phyloP scores from a whole-genome alignment of 2,329 filamentous ascomycete species.

The Lecanicillium sp. region DNA sequence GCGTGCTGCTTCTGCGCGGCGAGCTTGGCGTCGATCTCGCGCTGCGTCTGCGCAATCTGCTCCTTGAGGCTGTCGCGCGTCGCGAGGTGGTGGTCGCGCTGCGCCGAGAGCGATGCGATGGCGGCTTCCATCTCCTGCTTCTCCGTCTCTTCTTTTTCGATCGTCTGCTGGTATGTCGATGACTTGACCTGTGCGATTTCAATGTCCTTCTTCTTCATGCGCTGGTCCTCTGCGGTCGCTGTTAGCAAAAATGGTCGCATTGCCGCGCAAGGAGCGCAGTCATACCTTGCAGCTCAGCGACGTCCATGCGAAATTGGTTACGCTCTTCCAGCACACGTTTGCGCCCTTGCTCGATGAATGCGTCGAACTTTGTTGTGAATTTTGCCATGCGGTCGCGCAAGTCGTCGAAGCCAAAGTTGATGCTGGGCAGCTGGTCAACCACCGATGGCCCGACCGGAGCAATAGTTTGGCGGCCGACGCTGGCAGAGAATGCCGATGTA shows the following conservation, averaged over 20 bases:
- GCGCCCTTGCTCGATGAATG: conserved; percentile 85
- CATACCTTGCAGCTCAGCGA: conserved; percentile 86
- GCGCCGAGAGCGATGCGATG: conserved; percentile 51
- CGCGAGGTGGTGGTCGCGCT: conserved; percentile 55
- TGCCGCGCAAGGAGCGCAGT: too few species aligned
- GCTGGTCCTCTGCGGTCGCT: conserved; percentile 67
- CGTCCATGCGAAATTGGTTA: conserved; percentile 86
- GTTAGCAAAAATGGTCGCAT: background rate
- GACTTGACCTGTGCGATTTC: conserved; percentile 72
- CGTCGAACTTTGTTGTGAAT: conserved; percentile 86
- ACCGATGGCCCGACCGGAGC: conserved; percentile 57
- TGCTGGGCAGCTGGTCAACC: conserved; percentile 74
- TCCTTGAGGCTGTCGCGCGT: conserved; percentile 51
- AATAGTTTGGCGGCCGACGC: conserved; percentile 51
- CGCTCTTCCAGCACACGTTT: conserved; percentile 88
- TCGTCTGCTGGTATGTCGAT: conserved; percentile 62
- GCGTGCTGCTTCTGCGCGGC: conserved; percentile 69
- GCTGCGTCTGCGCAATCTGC: conserved; percentile 62
- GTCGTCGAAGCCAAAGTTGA: conserved; percentile 95
- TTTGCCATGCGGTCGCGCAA: conserved; percentile 90
- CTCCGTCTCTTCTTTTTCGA: conserved; percentile 73
- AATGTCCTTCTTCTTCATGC: conserved; percentile 82
- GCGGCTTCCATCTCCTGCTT: conserved; percentile 66
- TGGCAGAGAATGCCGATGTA: conserved; percentile 60
- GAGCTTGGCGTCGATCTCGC: conserved; percentile 60